These are phyloP conservation scores for Exophiala dermatitidis DNA, from an alignment of 2,329 filamentous ascomycete species.

Conservation along the genomic window DNA sequence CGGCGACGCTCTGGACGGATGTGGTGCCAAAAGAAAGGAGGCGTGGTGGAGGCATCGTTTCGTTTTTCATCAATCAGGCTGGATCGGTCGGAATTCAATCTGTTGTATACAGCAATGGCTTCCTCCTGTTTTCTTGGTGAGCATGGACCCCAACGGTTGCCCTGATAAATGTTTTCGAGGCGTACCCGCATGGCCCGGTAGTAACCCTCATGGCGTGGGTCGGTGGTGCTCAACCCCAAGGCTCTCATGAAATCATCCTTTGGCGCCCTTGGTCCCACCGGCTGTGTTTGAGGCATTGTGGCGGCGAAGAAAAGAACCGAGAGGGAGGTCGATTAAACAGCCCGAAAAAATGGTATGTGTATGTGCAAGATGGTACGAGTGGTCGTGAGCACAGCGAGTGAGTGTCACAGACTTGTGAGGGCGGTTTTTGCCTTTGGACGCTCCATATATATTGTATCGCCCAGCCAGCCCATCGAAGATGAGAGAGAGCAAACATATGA, in stretches of 20 bases:
- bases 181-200: conserved; percentile 42
- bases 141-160: background rate
- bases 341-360: conserved; percentile 13
- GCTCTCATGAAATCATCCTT: conserved; percentile 44
- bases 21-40: conserved; percentile 43
- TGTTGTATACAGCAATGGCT: conserved; percentile 39
- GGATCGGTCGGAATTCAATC: conserved; percentile 36
- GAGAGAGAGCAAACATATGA: conserved; percentile 14
- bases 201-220: conserved; percentile 39
- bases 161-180: conserved; percentile 6
- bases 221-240: conserved; percentile 35
- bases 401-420: conserved; percentile 21
- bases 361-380: conserved; percentile 23
- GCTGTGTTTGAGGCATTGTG: conserved; percentile 21
- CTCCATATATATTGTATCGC: conserved; percentile 20
- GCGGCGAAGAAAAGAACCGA: conserved; percentile 9
- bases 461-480: conserved; percentile 5
- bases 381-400: conserved; percentile 21
- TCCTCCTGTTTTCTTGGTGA: conserved; percentile 34
- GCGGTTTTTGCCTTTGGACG: conserved; percentile 15
- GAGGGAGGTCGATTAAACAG: conserved; percentile 14
- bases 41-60: conserved; percentile 33
- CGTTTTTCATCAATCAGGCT: conserved; percentile 37
- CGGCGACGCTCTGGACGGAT: conserved; percentile 39
- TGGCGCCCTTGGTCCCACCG: conserved; percentile 36